Conservation (phyloP, 441 rosid species). For the Populus hybrid region DNA sequence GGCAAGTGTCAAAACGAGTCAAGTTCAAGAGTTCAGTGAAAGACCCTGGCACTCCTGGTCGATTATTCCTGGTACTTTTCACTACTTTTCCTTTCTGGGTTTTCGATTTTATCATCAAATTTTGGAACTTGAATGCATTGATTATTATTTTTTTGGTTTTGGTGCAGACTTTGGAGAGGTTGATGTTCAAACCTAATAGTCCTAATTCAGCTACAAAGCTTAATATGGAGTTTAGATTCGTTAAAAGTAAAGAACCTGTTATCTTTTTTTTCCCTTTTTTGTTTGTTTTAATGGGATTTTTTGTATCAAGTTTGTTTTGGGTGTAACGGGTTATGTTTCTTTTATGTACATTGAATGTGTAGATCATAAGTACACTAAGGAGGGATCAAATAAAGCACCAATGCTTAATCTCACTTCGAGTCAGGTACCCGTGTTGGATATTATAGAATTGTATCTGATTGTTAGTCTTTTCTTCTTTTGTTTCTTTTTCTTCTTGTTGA, state of each 20-base stretch:
- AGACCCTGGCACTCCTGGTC: conserved; percentile 79
- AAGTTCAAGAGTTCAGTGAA: conserved; percentile 72
- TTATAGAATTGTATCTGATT: conserved; percentile 3
- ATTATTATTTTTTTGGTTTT: not conserved
- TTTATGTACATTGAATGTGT: conserved; percentile 9
- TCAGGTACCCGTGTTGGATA: conserved; percentile 39
- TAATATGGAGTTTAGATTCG: conserved; percentile 54
- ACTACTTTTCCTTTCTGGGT: not conserved
- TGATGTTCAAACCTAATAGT: conserved; percentile 57
- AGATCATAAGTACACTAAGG: conserved; percentile 78
- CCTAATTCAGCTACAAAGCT: conserved; percentile 72
- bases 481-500: not conserved
- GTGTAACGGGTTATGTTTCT: not conserved
- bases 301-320: not conserved
- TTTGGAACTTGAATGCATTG: not conserved
- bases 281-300: not conserved
- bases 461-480: not conserved
- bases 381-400: conserved; percentile 80
- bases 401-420: conserved; percentile 72
- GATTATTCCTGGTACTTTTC: conserved; percentile 46
- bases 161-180: conserved; percentile 56
- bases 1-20: conserved; percentile 56
- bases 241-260: conserved; percentile 46
- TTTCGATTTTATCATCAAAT: not conserved
- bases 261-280: not conserved